Evolutionary conservation across 1,284 basidiomycete species (phyloP).

Genomic region (Coniferiporia sulphurascens): DNA sequence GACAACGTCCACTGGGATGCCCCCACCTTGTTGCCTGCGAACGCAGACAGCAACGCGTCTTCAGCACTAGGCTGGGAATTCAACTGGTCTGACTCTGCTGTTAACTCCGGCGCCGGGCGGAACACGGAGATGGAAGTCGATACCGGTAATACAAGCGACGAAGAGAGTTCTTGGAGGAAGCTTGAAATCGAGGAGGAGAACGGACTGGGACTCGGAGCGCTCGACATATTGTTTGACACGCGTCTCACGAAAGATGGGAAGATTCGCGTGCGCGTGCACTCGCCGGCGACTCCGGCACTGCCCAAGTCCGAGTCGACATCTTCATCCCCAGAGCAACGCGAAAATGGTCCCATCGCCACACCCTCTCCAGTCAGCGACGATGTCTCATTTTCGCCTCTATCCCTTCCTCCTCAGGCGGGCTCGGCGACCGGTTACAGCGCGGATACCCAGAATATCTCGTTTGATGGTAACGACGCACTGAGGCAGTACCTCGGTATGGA

Average conservation of each 20-base stretch:
- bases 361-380: not conserved
- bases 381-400: not conserved
- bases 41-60: conserved; percentile 17
- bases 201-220: conserved; percentile 33
- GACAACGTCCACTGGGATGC: conserved; percentile 7
- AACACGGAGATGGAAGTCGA: conserved; percentile 52
- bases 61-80: conserved; percentile 33
- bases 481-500: conserved; percentile 14
- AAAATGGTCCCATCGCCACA: not conserved
- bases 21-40: conserved; percentile 32
- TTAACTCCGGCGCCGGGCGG: conserved; percentile 25
- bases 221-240: conserved; percentile 70
- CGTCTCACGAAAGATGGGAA: conserved; percentile 58
- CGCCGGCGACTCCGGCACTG: conserved; percentile 36
- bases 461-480: conserved; percentile 9
- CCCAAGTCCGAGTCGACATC: conserved; percentile 29
- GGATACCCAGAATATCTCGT: conserved; percentile 9
- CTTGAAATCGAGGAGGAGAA: conserved; percentile 42
- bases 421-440: not conserved
- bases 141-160: conserved; percentile 26
- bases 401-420: not conserved
- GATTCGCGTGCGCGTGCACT: conserved; percentile 68
- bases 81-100: conserved; percentile 45
- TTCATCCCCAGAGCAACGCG: not conserved
- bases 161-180: conserved; percentile 30